phyloP scores from a whole-genome alignment of 202 grass and related monocot genomes.

The Musa balbisiana region DNA sequence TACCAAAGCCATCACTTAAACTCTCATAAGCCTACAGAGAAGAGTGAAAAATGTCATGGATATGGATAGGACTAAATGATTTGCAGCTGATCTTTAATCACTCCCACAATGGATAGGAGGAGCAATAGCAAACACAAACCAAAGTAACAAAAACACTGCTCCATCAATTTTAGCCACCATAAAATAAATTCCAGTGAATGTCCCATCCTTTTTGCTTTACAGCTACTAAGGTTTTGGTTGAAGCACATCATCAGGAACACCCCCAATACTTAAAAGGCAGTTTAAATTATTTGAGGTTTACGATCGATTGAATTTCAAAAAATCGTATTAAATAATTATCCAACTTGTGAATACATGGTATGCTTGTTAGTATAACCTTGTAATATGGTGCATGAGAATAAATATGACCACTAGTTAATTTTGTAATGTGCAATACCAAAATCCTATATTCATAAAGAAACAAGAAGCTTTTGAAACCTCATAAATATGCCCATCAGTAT shows the following conservation, averaged over 20 bases:
- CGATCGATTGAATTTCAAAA: too few relatives aligned
- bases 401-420: too few relatives aligned
- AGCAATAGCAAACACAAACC: neutral
- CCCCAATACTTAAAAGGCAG: too few relatives aligned
- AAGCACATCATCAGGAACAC: neutral
- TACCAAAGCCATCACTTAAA: constrained; percentile 79
- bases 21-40: constrained; percentile 75
- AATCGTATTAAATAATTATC: too few relatives aligned
- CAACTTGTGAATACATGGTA: too few relatives aligned
- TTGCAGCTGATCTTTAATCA: constrained; percentile 14
- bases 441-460: neutral
- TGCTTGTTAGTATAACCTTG: neutral
- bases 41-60: constrained; percentile 12
- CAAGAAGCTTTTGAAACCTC: constrained; percentile 13
- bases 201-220: too few relatives aligned
- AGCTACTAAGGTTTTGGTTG: neutral
- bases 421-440: too few relatives aligned
- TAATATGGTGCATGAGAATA: neutral
- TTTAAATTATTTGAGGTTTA: too few relatives aligned
- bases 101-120: neutral
- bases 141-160: neutral
- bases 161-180: too few relatives aligned
- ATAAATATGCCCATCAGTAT: constrained; percentile 3
- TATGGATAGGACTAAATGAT: constrained; percentile 18
- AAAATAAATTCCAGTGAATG: too few relatives aligned